Base-by-base conservation (phyloP, 2,329 filamentous ascomycete species). In the Talaromyces sp. region DNA sequence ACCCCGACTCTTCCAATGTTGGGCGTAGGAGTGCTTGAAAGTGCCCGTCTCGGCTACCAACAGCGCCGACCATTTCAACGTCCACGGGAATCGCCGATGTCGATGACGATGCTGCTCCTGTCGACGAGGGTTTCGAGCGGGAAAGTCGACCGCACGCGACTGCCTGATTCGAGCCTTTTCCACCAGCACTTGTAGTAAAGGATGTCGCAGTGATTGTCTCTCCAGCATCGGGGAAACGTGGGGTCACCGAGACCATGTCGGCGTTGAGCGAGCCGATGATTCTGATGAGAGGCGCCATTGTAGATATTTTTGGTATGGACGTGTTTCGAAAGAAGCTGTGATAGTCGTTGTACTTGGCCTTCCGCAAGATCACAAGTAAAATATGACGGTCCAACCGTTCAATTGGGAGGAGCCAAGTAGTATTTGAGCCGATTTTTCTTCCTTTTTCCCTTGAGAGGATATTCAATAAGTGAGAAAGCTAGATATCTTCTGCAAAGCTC, bases 151-250 rank as follows among this genome's bases (percentile, higher is more conserved):
- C 90, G 77, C 89, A 92, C 27, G 92, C 92, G 60, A 96, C 90
- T 63, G 92, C 93, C 80, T 98, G 93, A 80, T 98, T 98, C 63
- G 93, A 92, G 65, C 93, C 93, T 79, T 99, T 99, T 61, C 95
- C 93, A 69, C 93, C 95, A 32, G 90, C 88, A 51, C 90, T 92
- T 39, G 88, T 91, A 71, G 84, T 84, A 78, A 96, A 96, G 22
- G 86, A 87, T 66, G 81, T 87, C 55, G 91, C 85, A 2, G 90
- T 93, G 57, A 98, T 83, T 2, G 93, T 98, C 78, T 99, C 93
- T 67, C 93, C 95, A 0, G 89, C 88, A 1, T 83, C 79, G 1
- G 95, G 93, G 65, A 96, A 86, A 65, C 93, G 91, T 5, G 91
- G 82, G 36, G 95, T 95, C 69, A 91, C 88, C 47, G 92, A 93